These are phyloP conservation scores for Eimeria zaria DNA, from an alignment of 169 alveolate species.

Conservation along the genomic window DNA sequence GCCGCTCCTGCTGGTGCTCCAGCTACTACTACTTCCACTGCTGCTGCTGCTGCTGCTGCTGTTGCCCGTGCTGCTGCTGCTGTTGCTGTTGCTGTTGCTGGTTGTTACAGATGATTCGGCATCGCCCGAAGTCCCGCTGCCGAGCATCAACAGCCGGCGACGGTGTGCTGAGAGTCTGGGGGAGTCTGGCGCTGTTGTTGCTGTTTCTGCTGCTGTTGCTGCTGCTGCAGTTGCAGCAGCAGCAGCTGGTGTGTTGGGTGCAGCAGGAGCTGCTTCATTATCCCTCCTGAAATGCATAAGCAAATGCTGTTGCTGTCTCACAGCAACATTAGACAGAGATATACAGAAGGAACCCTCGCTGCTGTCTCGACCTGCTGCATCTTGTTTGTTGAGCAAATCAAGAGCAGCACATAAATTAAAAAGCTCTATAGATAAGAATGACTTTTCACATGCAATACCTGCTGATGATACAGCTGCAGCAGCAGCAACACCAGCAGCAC, in stretches of 20 bases:
- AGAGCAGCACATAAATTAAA: conserved; percentile 87
- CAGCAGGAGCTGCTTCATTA: not conserved
- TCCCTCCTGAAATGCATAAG: conserved; percentile 80
- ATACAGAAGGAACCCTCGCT: conserved; percentile 88
- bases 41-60: conserved; percentile 42
- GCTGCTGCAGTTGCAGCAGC: conserved; percentile 32
- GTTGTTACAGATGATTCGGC: not conserved
- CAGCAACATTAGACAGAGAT: conserved; percentile 86
- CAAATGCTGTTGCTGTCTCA: conserved; percentile 76
- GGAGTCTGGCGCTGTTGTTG: no score
- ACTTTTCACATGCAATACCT: conserved; percentile 78
- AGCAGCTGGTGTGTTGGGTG: conserved; percentile 20
- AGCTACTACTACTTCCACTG: conserved; percentile 4
- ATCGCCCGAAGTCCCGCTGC: not conserved
- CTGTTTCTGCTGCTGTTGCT: no score
- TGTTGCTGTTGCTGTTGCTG: not conserved
- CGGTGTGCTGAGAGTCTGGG: conserved; percentile 27
- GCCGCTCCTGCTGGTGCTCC: not conserved
- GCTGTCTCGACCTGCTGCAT: conserved; percentile 88
- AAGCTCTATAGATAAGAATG: conserved; percentile 86
- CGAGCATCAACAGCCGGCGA: conserved; percentile 41
- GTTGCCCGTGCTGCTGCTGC: not conserved
- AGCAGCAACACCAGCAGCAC: not conserved
- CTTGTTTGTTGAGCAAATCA: conserved; percentile 86
- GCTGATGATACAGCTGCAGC: not conserved